Conservation (phyloP, 495 filamentous ascomycete genomes). For the Xylaria acuta region DNA sequence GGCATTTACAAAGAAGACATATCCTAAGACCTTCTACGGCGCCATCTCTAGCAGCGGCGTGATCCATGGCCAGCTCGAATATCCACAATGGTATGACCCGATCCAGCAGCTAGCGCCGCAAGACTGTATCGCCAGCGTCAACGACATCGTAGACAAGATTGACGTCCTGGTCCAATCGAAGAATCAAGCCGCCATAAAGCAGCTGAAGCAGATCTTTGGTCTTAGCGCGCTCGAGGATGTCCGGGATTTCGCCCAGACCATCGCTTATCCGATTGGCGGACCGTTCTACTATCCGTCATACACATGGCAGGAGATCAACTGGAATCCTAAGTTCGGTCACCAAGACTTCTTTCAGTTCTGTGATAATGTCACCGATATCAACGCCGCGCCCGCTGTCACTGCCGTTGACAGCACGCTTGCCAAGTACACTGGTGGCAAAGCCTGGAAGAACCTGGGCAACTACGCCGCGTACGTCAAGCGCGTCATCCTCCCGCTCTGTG, state of each 20-base stretch:
- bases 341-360: conserved; percentile 54
- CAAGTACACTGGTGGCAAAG: conserved; percentile 47
- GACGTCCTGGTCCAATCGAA: conserved; percentile 39
- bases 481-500: conserved; percentile 47
- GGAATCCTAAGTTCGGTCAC: conserved; percentile 34
- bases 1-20: conserved; percentile 43
- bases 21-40: conserved; percentile 44
- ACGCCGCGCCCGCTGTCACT: conserved; percentile 44
- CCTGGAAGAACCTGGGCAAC: conserved; percentile 53
- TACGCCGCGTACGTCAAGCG: conserved; percentile 53
- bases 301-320: conserved; percentile 55
- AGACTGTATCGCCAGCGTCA: conserved; percentile 49
- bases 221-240: conserved; percentile 40
- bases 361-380: conserved; percentile 50
- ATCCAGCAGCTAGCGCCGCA: conserved; percentile 49
- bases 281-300: conserved; percentile 51
- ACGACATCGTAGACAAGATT: conserved; percentile 47
- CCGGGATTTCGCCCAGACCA: conserved; percentile 49
- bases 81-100: conserved; percentile 46
- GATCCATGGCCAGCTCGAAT: conserved; percentile 39
- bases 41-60: conserved; percentile 46
- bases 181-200: conserved; percentile 36
- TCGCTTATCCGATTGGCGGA: conserved; percentile 48
- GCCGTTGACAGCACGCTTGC: conserved; percentile 44
- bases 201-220: conserved; percentile 47